Base-by-base conservation (phyloP, 768 basidiomycete species). In the Cystobasidium tubakii region DNA sequence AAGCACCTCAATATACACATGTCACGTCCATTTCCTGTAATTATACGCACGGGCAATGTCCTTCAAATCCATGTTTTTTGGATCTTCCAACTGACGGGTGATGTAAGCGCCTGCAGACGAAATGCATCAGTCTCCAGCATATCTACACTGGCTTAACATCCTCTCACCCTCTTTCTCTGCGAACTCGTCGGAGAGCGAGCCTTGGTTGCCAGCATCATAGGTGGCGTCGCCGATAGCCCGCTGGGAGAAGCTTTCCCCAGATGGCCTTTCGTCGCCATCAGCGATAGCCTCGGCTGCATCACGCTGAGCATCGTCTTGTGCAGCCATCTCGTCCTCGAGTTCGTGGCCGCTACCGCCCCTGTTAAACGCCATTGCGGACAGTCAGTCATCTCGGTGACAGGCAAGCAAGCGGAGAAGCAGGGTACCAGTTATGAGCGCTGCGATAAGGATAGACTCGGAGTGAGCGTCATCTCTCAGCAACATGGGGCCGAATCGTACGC, bases 31-130 rank as follows among this genome's bases (percentile, higher is more conserved):
- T n/a, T n/a, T n/a, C n/a, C n/a, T n/a, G n/a, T n/a, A n/a, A n/a
- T n/a, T n/a, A n/a, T n/a, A 50, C 66, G 4, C 46, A 67, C 66
- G 66, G 17, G 66, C 66, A 67, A 67, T 67, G 10, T 67, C 66
- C 29, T 67, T 67, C 39, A 67, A 50, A 29, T 67, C 66, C 66
- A 67, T 67, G n/a, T 46, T 67, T n/a, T 67, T 67, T 4, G 66
- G 66, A 53, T 67, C 66, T 46, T 42, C 46, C 17, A 27, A 12
- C 23, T 50, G 43, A 15, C 66, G 39, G 29, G 66, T 54, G 4
- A 67, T 13, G 29, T 19, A 54, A 2, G 44, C 66, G 46, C 66
- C 66, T 67, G 31, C 15, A 62, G 6, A 50, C 21, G 21, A 50
- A 9, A 3, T 4, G 4, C 12, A 3, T 50, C 46, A 50, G 62